Conservation (phyloP, 83 land plant genomes). For the Diphasiastrum complanatum region DNA sequence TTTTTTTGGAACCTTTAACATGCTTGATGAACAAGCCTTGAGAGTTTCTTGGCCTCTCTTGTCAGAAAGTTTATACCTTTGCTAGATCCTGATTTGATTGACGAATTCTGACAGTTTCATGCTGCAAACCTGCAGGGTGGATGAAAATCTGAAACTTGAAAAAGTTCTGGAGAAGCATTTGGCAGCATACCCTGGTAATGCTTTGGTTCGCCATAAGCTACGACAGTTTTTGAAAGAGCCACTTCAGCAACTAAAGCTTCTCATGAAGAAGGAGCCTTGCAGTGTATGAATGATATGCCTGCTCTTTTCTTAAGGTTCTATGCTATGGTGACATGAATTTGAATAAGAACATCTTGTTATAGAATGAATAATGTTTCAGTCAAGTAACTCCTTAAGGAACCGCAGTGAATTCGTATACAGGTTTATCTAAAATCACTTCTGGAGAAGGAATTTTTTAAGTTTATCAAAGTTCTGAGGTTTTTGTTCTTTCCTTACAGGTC, state of each 20-base stretch:
- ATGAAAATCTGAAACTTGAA: constrained; percentile 41
- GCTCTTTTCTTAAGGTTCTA: constrained; percentile 18
- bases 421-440: not conserved
- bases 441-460: not conserved
- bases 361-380: not conserved
- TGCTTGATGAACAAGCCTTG: no score
- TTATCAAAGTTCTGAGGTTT: not conserved
- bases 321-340: constrained; percentile 5
- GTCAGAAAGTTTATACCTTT: not conserved
- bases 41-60: no score
- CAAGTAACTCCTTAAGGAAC: not conserved
- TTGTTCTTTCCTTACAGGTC: constrained; percentile 34
- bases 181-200: constrained; percentile 40
- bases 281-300: not conserved
- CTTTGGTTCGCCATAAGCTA: constrained; percentile 25
- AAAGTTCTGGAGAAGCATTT: constrained; percentile 62
- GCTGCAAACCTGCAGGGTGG: constrained; percentile 41
- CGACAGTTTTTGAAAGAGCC: constrained; percentile 34
- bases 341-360: not conserved
- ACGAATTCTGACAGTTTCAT: constrained; percentile 2
- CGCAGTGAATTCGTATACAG: not conserved
- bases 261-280: constrained; percentile 34
- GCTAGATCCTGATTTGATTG: no score
- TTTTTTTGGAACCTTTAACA: no score
- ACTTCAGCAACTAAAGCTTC: constrained; percentile 40